Conservation (phyloP, 345 rosid species). For the Raphanus sativus region DNA sequence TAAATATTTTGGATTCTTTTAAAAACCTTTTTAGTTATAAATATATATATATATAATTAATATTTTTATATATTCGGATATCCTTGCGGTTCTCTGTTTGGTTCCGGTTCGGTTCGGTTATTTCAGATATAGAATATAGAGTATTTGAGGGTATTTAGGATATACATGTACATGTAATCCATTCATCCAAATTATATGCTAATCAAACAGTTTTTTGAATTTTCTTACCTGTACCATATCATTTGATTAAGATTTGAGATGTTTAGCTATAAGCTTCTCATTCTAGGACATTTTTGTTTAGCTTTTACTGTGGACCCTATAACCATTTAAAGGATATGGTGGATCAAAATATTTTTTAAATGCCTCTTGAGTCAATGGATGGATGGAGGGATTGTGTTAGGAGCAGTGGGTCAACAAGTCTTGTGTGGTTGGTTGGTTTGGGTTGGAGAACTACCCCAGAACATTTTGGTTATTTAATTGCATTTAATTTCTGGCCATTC, state of each 20-base stretch:
- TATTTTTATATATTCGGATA: no score
- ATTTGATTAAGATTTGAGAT: not conserved
- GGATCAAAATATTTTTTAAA: slow-evolving; percentile 10
- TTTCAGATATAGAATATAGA: no score
- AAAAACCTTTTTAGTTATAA: no score
- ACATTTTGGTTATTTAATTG: slow-evolving; percentile 2
- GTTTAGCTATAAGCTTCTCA: not conserved
- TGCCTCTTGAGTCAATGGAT: slow-evolving; percentile 16
- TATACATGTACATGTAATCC: not conserved
- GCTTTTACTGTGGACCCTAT: slow-evolving; percentile 22
- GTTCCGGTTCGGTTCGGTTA: no score
- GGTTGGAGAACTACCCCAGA: slow-evolving; percentile 32
- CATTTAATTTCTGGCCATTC: not conserved
- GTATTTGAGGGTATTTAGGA: no score
- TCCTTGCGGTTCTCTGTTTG: no score
- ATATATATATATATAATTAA: no score
- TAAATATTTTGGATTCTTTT: no score
- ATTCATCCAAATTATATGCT: not conserved
- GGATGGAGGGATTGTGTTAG: slow-evolving; percentile 9
- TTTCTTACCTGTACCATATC: not conserved
- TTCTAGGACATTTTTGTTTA: slow-evolving; percentile 7
- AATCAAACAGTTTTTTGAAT: not conserved
- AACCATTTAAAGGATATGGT: not conserved
- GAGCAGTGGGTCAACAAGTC: slow-evolving; percentile 34
- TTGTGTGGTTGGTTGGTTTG: slow-evolving; percentile 28